Evolutionary conservation across 2,329 filamentous ascomycete genomes (phyloP), one percentile per base, ranked within the genome.

Genomic region (Neoascochyta sp.): DNA sequence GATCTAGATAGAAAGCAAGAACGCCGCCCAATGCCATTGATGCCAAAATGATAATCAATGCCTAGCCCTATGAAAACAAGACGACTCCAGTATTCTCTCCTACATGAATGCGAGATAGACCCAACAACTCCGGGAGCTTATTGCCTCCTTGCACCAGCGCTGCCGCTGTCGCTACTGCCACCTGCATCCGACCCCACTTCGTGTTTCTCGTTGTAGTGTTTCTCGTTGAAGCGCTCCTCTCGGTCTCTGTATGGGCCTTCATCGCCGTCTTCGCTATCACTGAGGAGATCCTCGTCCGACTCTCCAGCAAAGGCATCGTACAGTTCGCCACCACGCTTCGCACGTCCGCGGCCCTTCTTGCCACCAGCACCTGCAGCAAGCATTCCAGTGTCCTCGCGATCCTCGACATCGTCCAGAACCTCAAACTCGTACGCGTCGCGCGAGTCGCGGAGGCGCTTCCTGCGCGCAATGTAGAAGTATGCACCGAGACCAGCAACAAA

Each of bases 281-380:
- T 65, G 36, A 77, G 67, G 22, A 78, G 52, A 36, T 83, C 80
- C 32, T 86, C 83, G 34, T 92, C 89, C 35, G 90, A 90, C 29
- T 88, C 90, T 10, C 86, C 89, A 0, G 92, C 92, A 71, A 98
- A 98, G 4, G 92, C 92, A 69, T 98, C 92, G 61, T 98, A 98
- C 24, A 98, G 68, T 67, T 96, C 90, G 16, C 90, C 88, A 2
- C 87, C 92, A 12, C 86, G 70, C 44, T 70, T 60, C 64, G 73
- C 48, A 44, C 75, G 71, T 34, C 70, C 68, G 16, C 33, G 33
- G 7, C 18, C 18, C 11, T 67, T 70, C 63, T 36, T 43, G 12
- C 57, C 54, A 18, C 47, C 50, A 11, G 51, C 46, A 17, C 57
- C 39, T 32, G 60, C 37, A 55, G 66, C 50, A 13, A 63, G 36